Percentiles rank a stretch among this genome's conserved stretches.
Evolutionary conservation across 2,329 filamentous ascomycete genomes (phyloP).

Genomic region (Verticillium nonalfalfae): DNA sequence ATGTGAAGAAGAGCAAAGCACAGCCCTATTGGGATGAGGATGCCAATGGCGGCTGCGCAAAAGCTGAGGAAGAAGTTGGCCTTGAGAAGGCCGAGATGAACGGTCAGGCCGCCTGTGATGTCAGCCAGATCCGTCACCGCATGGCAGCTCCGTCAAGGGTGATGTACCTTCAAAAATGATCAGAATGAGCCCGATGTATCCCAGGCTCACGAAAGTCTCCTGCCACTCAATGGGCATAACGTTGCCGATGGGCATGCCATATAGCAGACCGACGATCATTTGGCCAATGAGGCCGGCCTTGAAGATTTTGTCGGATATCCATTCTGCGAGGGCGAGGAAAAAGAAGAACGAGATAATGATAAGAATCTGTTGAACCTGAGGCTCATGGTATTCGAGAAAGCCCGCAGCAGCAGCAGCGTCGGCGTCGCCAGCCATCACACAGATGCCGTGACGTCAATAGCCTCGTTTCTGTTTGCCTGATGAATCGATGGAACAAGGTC

Average conservation of each 20-base stretch:
- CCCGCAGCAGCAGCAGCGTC: conserved; percentile 6
- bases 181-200: conserved; percentile 40
- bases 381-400: conserved; percentile 32
- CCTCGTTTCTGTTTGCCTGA: background rate
- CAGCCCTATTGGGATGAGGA: conserved; percentile 37
- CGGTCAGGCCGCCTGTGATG: conserved; percentile 32
- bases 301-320: conserved; percentile 30
- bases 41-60: conserved; percentile 33
- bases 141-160: too few relatives aligned
- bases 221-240: conserved; percentile 35
- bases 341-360: conserved; percentile 37
- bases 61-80: conserved; percentile 34
- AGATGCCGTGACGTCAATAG: background rate
- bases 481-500: background rate
- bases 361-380: conserved; percentile 29
- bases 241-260: conserved; percentile 35
- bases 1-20: conserved; percentile 34
- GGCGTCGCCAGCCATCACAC: conserved; percentile 1
- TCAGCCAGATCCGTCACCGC: background rate
- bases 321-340: conserved; percentile 32
- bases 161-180: conserved; percentile 36
- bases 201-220: conserved; percentile 36
- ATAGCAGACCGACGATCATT: conserved; percentile 38
- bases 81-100: conserved; percentile 37
- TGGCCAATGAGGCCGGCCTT: conserved; percentile 39